phyloP scores from a whole-genome alignment of 805 yeast species.

The Spathaspora boniae region DNA sequence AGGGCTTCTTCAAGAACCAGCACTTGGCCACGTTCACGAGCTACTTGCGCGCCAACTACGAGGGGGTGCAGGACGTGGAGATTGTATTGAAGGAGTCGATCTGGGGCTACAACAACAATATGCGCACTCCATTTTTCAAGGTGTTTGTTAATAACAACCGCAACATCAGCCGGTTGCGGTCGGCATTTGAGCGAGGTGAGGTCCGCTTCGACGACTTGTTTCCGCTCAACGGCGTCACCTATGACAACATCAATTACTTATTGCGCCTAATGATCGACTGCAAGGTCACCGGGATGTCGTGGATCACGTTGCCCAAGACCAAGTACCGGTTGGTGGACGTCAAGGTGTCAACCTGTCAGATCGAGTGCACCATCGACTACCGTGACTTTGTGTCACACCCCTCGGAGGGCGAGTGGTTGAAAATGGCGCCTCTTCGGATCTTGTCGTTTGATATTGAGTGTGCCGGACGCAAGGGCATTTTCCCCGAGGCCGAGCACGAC shows the following conservation, averaged over 20 bases:
- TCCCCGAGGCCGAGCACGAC: constrained; percentile 92
- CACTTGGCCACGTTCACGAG: constrained; percentile 43
- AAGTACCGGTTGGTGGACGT: constrained; percentile 52
- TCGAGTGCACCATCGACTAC: constrained; percentile 73
- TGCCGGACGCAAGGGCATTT: constrained; percentile 95
- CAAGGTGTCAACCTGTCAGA: constrained; percentile 73
- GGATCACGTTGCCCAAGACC: constrained; percentile 85
- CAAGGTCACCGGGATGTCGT: constrained; percentile 91
- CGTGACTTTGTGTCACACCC: constrained; percentile 71
- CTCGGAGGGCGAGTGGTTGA: constrained; percentile 91
- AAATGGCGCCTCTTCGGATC: constrained; percentile 89
- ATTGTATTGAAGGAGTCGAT: constrained; percentile 74
- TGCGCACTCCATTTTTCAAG: constrained; percentile 75
- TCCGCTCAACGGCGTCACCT: constrained; percentile 59
- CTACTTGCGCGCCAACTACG: constrained; percentile 46
- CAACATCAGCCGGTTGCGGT: constrained; percentile 63
- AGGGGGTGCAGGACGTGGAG: constrained; percentile 64
- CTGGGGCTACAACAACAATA: constrained; percentile 89
- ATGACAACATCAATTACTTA: constrained; percentile 85
- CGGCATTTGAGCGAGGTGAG: constrained; percentile 82
- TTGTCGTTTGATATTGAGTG: constrained; percentile 97
- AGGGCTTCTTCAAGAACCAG: constrained; percentile 60
- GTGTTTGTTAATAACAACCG: constrained; percentile 64
- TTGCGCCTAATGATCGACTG: constrained; percentile 90
- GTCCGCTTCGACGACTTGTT: constrained; percentile 62